Conservation (phyloP, 176 grass and related monocot genomes). For the Aegilops tauschii region DNA sequence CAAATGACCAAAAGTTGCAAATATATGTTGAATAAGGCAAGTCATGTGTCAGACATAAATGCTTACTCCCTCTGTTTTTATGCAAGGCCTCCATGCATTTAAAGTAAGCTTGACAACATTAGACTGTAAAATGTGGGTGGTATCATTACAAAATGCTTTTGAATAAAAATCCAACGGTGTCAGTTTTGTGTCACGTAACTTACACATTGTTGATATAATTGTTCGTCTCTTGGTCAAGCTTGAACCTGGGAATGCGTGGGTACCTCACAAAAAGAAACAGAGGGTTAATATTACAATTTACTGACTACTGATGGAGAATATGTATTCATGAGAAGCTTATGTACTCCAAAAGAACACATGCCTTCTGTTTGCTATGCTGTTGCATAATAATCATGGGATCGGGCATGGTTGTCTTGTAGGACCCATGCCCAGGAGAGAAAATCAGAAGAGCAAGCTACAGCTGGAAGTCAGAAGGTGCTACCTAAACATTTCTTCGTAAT, state of each 20-base stretch:
- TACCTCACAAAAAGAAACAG: neutral
- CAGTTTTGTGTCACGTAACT: neutral
- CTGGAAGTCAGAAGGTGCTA: conserved; percentile 51
- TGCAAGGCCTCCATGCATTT: neutral
- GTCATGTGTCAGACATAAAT: conserved; percentile 6
- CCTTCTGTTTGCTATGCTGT: neutral
- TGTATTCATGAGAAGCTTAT: neutral
- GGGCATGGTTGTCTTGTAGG: conserved; percentile 36
- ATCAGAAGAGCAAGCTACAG: conserved; percentile 35
- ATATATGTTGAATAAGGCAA: neutral
- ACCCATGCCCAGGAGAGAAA: conserved; percentile 19
- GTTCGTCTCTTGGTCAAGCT: neutral
- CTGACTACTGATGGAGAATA: neutral
- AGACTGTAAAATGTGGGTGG: neutral
- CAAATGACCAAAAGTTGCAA: neutral
- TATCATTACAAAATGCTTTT: neutral
- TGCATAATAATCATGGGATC: neutral
- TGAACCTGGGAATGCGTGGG: neutral
- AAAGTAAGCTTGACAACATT: neutral
- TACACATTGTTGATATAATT: neutral
- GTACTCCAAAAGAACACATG: neutral
- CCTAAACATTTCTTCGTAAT: conserved; percentile 7
- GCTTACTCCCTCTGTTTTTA: neutral
- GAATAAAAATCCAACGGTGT: neutral
- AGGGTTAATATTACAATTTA: neutral